Evolutionary conservation across 495 filamentous ascomycete genomes (phyloP), one percentile per base, ranked within the genome.

Genomic region (Hypoxylon cercidicola): DNA sequence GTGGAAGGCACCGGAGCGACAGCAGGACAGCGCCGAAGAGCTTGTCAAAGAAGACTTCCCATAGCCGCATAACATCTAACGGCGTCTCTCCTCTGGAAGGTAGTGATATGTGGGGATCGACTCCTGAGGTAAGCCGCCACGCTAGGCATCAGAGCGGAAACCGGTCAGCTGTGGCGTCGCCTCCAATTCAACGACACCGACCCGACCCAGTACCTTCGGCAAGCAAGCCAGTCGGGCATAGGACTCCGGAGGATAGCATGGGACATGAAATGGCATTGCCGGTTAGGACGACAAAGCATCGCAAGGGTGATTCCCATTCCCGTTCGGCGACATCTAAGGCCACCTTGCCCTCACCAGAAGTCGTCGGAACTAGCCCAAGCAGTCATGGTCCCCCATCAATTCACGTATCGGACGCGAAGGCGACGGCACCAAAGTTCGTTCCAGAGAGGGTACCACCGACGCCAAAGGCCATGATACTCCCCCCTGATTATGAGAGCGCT

Each of bases 391-490:
- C 61, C 16, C 39, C 47, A 1, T 0, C 40, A 19, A 15, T 8
- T 10, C 9, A 11, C 16, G 23, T 13, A 1, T 18, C 37, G 23
- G 60, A 57, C 53, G 30, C 39, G 5, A 51, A 20, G 18, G 32
- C 41, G 13, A 21, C 45, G 11, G 21, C 46, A 19, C 40, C 53
- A 1, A 64, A 62, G 48, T 16, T 37, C 3, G 13, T 58, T 20
- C 55, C 46, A 13, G 51, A 46, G 34, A 46, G 52, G 12, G 35
- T 62, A 13, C 58, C 64, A 16, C 57, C 64, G 15, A 68, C 64
- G 10, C 64, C 64, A n/a, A 68, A 68, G 54, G 57, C 64, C 5
- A 68, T 68, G 64, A 32, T 62, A 32, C 49, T 68, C 7, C 64
- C 58, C 30, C 64, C 46, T 11, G 56, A 68, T 19, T 58, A 62